phyloP scores from a whole-genome alignment of 352 stramenopile species.

The Phytophthora sp. region DNA sequence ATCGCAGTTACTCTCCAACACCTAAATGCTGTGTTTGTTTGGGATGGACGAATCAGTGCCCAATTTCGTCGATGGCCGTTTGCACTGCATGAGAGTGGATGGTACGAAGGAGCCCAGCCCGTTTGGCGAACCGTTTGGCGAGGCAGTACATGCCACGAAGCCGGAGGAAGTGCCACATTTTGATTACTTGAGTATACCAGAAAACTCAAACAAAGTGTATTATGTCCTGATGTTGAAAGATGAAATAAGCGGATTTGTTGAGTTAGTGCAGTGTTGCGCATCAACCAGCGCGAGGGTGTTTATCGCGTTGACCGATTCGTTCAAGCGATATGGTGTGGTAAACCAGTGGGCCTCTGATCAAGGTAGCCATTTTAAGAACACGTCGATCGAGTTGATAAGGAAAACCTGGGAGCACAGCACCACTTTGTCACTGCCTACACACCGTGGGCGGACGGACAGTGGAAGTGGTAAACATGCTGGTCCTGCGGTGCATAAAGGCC shows the following conservation, averaged over 20 bases:
- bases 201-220: neutral
- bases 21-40: no score
- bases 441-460: neutral
- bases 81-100: neutral
- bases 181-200: slow-evolving; percentile 34
- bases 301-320: slow-evolving; percentile 26
- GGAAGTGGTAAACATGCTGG: neutral
- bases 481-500: neutral
- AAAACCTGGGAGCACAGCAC: neutral
- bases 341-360: slow-evolving; percentile 34
- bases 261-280: slow-evolving; percentile 22
- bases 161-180: slow-evolving; percentile 48
- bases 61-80: no score
- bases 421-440: slow-evolving; percentile 2
- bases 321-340: slow-evolving; percentile 5
- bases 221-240: slow-evolving; percentile 44
- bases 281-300: neutral
- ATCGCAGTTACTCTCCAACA: no score
- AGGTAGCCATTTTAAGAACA: slow-evolving; percentile 43
- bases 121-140: slow-evolving; percentile 27
- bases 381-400: slow-evolving; percentile 23
- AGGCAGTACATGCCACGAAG: slow-evolving; percentile 29
- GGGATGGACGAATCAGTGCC: neutral
- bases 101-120: neutral
- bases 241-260: slow-evolving; percentile 36